Conservation (phyloP, 2,329 filamentous ascomycete species). For the Colletotrichum kahawae region DNA sequence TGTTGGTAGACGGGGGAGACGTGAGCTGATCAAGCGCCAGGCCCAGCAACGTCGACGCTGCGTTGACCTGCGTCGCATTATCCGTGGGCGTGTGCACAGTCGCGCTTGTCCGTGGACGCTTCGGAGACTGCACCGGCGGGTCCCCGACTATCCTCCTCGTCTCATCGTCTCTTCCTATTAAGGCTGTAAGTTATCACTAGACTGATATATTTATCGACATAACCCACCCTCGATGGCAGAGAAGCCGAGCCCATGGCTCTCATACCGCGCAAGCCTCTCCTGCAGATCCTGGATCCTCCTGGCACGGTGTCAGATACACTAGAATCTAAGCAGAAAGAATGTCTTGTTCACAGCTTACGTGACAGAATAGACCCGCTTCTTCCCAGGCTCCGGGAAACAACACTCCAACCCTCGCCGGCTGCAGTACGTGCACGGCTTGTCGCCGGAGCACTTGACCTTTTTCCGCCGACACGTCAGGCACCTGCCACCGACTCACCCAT, state of each 20-base stretch:
- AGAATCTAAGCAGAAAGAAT: accelerated
- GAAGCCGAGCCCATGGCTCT: neutral
- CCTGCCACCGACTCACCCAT: neutral
- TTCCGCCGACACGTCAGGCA: conserved; percentile 21
- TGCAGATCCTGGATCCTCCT: conserved; percentile 24
- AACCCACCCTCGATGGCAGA: neutral
- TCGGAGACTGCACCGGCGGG: neutral
- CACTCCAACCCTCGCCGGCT: conserved; percentile 6
- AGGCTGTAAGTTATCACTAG: neutral
- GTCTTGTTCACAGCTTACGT: conserved; percentile 1
- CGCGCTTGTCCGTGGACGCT: neutral
- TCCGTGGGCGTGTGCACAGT: neutral
- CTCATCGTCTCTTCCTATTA: neutral
- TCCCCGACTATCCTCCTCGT: neutral
- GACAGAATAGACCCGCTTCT: conserved; percentile 20
- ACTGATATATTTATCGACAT: neutral
- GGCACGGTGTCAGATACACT: neutral
- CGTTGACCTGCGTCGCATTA: conserved; percentile 14
- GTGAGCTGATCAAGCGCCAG: neutral
- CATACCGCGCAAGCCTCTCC: conserved; percentile 21
- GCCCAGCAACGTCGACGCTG: conserved; percentile 1
- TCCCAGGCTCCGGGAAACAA: conserved; percentile 4
- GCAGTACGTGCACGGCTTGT: conserved; percentile 19
- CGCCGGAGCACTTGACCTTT: conserved; percentile 22
- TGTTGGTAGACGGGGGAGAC: neutral